Evolutionary conservation across 2,329 filamentous ascomycete species (phyloP).

Genomic region (Penicillium aurantiogriseum): DNA sequence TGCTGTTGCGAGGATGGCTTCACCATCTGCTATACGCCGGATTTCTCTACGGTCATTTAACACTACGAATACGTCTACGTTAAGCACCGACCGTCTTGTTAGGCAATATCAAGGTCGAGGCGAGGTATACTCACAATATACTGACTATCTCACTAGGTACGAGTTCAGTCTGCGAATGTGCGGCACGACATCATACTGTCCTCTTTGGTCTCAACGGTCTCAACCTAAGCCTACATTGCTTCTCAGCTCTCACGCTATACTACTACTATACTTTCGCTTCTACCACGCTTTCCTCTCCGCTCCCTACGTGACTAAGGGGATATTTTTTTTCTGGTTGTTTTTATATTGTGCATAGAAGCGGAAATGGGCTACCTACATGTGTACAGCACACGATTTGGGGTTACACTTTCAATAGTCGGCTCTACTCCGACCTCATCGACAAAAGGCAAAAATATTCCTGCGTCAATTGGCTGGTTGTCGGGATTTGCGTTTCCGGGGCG

Average conservation of each 20-base stretch:
- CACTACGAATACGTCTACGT: constrained; percentile 69
- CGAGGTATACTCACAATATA: constrained; percentile 62
- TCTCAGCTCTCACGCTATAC: background rate
- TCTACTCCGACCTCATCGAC: background rate
- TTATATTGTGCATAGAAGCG: no score
- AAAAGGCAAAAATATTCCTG: background rate
- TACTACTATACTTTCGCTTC: background rate
- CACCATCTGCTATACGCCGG: background rate
- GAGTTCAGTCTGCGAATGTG: constrained; percentile 36
- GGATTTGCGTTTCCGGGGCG: background rate
- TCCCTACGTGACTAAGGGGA: background rate
- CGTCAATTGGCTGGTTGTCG: background rate
- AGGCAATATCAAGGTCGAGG: constrained; percentile 59
- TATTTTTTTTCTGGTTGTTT: no score
- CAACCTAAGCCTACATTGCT: background rate
- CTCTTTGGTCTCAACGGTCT: background rate
- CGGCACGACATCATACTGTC: constrained; percentile 32
- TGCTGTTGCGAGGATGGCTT: background rate
- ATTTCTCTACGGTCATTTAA: background rate
- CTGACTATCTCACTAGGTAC: constrained; percentile 36
- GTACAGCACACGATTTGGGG: background rate
- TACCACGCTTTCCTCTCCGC: background rate
- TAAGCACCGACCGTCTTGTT: constrained; percentile 82
- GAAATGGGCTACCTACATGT: background rate
- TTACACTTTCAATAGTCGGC: background rate